Conservation (phyloP, 208 protist species). For the Trypanosoma scelopori region DNA sequence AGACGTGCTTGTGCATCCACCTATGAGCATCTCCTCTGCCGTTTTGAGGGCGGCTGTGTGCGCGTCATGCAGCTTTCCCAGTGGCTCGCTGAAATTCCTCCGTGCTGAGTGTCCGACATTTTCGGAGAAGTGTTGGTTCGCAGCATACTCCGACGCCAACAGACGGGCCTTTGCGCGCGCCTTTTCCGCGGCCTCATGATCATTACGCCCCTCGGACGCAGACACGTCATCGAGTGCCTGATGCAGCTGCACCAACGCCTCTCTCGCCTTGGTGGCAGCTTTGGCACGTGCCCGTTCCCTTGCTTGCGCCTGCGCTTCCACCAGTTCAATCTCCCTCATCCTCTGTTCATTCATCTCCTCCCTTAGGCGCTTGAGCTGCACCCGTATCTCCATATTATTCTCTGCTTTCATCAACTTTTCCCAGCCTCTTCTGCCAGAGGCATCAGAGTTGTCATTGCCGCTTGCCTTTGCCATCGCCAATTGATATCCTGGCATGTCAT, state of each 20-base stretch:
- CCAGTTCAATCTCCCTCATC: neutral
- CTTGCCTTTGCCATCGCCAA: neutral
- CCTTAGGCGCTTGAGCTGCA: neutral
- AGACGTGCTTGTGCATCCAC: constrained; percentile 4
- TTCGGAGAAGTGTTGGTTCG: neutral
- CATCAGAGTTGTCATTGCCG: neutral
- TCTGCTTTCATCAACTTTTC: neutral
- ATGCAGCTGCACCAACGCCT: neutral
- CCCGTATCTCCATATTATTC: neutral
- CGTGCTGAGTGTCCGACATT: neutral
- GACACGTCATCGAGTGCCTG: neutral
- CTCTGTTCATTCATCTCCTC: neutral
- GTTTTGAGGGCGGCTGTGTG: constrained; percentile 8
- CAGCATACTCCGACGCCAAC: constrained; percentile 1
- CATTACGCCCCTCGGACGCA: neutral
- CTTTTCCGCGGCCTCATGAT: constrained; percentile 1
- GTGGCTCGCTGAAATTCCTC: neutral
- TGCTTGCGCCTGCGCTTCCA: neutral
- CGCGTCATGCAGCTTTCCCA: neutral
- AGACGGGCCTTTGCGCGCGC: neutral
- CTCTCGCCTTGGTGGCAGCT: neutral
- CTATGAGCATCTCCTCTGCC: constrained; percentile 9
- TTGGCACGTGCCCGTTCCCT: neutral
- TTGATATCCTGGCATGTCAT: neutral
- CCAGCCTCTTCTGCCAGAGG: neutral